Base-by-base conservation (phyloP, 768 basidiomycete species). In the Artomyces pyxidatus region DNA sequence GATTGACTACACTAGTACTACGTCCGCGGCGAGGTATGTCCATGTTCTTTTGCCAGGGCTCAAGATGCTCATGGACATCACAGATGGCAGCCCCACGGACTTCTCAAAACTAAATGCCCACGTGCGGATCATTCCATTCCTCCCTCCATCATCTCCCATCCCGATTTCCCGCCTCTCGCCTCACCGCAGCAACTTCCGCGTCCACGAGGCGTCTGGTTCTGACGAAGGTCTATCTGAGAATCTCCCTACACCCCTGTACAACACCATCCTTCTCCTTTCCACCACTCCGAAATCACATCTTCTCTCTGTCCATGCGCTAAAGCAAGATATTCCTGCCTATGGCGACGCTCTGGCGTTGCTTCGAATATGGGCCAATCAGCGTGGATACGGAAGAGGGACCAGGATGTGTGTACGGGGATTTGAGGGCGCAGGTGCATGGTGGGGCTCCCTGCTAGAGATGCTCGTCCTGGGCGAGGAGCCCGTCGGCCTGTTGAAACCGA, bases 341-440 rank as follows among this genome's bases (percentile, higher is more conserved):
- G 63, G 66, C 1, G 84, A 93, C 44, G 89, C 89, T 0, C 63
- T 91, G 8, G 73, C 85, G 0, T 71, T 97, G 1, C 76, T 97
- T 14, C 78, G 90, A 9, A 76, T 94, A 14, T 99, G 96, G 96
- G 89, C 88, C 1, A 81, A 83, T 43, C 86, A 93, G 57, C 74
- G 93, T 37, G 91, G 91, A 0, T 92, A 84, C 55, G 74, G 79
- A 2, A 72, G 75, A 52, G 79, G 83, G 10, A 63, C 66, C 3
- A 65, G 71, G 37, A 59, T 78, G 52, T 83, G 79, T 57, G 69
- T 88, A 3, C 70, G 74, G 14, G 88, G 88, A 14, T 93, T 84
- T 59, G 85, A 81, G 58, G 74, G 74, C 6, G 69, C 73, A 21
- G 87, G 87, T 1, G 60, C 71, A 4, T 85, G 74, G 76, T 92